These are phyloP conservation scores for Nicotiana otophora DNA, from an alignment of 257 asterid genomes.

Conservation along the genomic window DNA sequence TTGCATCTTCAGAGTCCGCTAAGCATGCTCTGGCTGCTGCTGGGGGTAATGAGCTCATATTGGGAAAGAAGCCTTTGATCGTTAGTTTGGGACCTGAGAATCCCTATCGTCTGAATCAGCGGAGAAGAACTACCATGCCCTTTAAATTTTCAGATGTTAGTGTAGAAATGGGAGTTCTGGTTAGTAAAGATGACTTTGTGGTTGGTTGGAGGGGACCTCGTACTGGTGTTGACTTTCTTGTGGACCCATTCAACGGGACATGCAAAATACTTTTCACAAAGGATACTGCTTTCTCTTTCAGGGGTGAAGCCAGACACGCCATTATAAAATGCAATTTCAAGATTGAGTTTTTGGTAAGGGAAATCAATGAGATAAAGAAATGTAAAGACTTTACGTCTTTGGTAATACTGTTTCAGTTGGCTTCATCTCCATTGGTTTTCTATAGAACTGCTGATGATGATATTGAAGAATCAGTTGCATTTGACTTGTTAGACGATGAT, in stretches of 20 bases:
- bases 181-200: conserved; percentile 48
- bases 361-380: conserved; percentile 51
- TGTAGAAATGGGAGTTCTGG: conserved; percentile 60
- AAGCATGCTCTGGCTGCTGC: conserved; percentile 54
- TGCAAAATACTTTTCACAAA: conserved; percentile 63
- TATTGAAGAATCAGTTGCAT: conserved; percentile 61
- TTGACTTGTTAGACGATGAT: conserved; percentile 80
- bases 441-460: conserved; percentile 94
- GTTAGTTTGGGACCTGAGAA: conserved; percentile 78
- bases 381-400: conserved; percentile 31
- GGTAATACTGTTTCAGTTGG: conserved; percentile 51
- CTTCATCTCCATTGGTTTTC: conserved; percentile 61
- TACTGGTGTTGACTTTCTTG: conserved; percentile 57
- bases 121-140: conserved; percentile 59
- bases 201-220: conserved; percentile 75
- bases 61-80: conserved; percentile 35
- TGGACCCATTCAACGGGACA: conserved; percentile 67
- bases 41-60: conserved; percentile 41
- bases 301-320: conserved; percentile 29
- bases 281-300: conserved; percentile 58
- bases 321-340: conserved; percentile 67
- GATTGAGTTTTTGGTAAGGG: conserved; percentile 63
- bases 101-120: conserved; percentile 53
- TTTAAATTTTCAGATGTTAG: conserved; percentile 42
- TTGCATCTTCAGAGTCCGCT: conserved; percentile 35